Evolutionary conservation across 768 basidiomycete species (phyloP), one percentile per base, ranked within the genome.

Genomic region (Cyclocybe aegerita): DNA sequence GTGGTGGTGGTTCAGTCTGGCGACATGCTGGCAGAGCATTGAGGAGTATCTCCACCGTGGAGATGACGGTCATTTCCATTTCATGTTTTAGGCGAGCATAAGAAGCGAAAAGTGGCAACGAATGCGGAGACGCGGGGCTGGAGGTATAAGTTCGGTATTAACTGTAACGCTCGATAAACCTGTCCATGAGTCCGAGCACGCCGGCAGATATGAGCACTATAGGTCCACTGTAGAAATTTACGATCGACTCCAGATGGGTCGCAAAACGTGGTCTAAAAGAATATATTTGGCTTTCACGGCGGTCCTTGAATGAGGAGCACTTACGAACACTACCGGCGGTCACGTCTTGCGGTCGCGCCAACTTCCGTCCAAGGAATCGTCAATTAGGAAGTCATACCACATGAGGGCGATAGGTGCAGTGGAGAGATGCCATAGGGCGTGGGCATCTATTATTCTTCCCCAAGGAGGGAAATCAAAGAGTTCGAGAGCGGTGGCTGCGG

Each of bases 391-490:
- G n/a, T 78, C 71, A 60, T 96, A 98, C 94, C 96, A 98, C 40
- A 80, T 74, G 41, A 78, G 61, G 3, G 85, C 81, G 31, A 98
- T 80, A 0, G 87, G 86, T 0, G 80, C 86, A 0, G 96, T 99
- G 3, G 82, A 77, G 7, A 89, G 72, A 66, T 99, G 96, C 97
- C 96, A 98, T 11, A 98, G 69, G 2, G 93, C 78, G 66, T 98
- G 97, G 0, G 95, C 93, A 63, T 98, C 96, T 14, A 98, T 73
- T 6, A 83, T 65, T 32, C 93, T 67, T n/a, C 63, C 61, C 67
- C 85, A 76, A 0, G 93, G 90, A 0, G 93, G 82, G 61, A 98
- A 98, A 64, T 99, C 96, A 55, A 96, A 83, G 3, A 99, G 64
- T 62, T 99, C 96, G 31, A 99, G 76, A 1, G 75, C 72, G 2